A percentile compares a stretch with the other conserved stretches of the same genome.
phyloP scores from a whole-genome alignment of 306 rosid genomes.

The Quercus suber region DNA sequence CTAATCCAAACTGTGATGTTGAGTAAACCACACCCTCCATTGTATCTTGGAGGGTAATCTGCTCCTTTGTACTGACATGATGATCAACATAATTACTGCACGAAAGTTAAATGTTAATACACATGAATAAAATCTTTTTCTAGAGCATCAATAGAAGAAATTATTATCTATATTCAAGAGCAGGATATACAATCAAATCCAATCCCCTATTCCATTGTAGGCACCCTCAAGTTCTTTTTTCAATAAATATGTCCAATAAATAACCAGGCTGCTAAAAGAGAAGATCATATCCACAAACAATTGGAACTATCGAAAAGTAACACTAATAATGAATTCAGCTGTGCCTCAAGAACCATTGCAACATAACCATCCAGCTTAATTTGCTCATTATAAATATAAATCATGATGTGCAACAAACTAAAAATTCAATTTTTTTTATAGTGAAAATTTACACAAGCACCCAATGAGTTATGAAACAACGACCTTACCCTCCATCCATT shows the following conservation, averaged over 20 bases:
- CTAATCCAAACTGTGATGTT: slow-evolving; percentile 96
- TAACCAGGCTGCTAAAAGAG: background rate
- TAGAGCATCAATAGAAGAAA: slow-evolving; percentile 18
- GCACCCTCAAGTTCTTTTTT: background rate
- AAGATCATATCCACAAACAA: background rate
- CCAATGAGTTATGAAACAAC: too few species aligned
- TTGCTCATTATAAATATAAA: background rate
- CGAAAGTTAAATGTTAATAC: slow-evolving; percentile 32
- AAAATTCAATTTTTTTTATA: too few species aligned
- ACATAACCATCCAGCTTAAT: background rate
- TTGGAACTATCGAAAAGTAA: background rate
- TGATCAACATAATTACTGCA: slow-evolving; percentile 96
- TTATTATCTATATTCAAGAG: background rate
- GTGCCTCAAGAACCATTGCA: background rate
- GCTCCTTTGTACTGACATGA: slow-evolving; percentile 91
- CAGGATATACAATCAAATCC: background rate
- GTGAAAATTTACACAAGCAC: too few species aligned
- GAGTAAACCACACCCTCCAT: slow-evolving; percentile 93
- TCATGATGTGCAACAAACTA: background rate
- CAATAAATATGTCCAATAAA: background rate
- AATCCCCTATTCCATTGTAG: background rate
- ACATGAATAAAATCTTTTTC: slow-evolving; percentile 18
- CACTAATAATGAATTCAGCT: background rate
- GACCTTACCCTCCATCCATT: too few species aligned
- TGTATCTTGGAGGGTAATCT: slow-evolving; percentile 94